A percentile compares a stretch with the other conserved stretches of the same genome.
Evolutionary conservation across 371 early-diverging fungal genomes (phyloP).

Genomic region (Cladochytrium tenue): DNA sequence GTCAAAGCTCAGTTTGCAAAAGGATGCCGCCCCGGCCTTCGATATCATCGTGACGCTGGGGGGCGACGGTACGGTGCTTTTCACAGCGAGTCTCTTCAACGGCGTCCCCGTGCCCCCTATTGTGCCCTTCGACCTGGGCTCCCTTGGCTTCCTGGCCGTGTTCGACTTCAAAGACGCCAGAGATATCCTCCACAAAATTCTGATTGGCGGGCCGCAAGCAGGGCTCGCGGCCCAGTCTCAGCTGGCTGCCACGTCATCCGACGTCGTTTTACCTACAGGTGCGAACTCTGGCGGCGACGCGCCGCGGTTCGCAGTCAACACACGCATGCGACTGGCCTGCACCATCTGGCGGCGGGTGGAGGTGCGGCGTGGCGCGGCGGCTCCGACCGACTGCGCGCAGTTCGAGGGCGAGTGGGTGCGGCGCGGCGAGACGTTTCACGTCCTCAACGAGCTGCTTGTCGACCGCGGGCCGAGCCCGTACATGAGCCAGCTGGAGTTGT

Average conservation of each 20-base stretch:
- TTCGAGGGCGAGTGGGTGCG: neutral
- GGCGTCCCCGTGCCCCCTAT: constrained; percentile 75
- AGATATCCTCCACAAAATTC: constrained; percentile 23
- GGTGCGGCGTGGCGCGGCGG: neutral
- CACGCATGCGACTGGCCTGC: constrained; percentile 45
- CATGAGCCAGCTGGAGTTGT: constrained; percentile 85
- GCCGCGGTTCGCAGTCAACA: constrained; percentile 34
- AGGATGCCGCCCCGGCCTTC: constrained; percentile 1
- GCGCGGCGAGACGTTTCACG: constrained; percentile 38
- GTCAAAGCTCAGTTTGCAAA: neutral
- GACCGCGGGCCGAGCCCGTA: constrained; percentile 88
- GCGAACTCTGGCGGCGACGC: too few species aligned
- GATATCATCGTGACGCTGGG: constrained; percentile 84
- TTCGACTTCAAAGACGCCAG: constrained; percentile 76
- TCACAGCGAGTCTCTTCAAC: constrained; percentile 79
- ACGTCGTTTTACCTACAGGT: too few species aligned
- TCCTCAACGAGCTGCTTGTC: constrained; percentile 88
- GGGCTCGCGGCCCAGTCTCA: too few species aligned
- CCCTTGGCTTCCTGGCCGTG: constrained; percentile 86
- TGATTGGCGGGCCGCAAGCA: neutral
- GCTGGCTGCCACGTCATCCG: too few species aligned
- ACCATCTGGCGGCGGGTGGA: constrained; percentile 23
- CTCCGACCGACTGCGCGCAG: neutral
- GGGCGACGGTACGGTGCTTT: constrained; percentile 95
- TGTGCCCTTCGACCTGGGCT: constrained; percentile 75